Conservation (phyloP, 2,329 filamentous ascomycete species). For the Davidsoniella neocaledoniae region DNA sequence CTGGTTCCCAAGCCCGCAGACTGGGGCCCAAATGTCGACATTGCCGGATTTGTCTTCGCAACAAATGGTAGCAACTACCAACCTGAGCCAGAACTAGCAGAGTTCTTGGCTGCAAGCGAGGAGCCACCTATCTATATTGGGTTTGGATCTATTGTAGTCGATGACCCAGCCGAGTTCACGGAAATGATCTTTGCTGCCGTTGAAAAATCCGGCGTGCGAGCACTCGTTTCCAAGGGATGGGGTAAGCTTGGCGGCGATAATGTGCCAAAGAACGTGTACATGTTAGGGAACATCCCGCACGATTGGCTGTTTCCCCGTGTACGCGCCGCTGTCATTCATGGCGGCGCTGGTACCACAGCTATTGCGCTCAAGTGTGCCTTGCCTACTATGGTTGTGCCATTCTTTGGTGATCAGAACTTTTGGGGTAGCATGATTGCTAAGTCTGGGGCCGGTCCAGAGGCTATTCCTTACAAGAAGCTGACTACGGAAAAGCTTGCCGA, state of each 20-base stretch:
- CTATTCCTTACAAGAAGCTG: slow-evolving; percentile 52
- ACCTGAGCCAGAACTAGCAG: slow-evolving; percentile 36
- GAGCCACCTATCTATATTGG: slow-evolving; percentile 52
- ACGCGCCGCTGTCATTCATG: slow-evolving; percentile 53
- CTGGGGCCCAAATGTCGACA: slow-evolving; percentile 53
- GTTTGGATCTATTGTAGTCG: slow-evolving; percentile 60
- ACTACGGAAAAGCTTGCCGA: slow-evolving; percentile 47
- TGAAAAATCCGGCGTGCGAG: slow-evolving; percentile 46
- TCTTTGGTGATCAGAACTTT: slow-evolving; percentile 67
- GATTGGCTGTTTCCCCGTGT: slow-evolving; percentile 61
- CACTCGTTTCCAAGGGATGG: slow-evolving; percentile 61
- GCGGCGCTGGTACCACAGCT: slow-evolving; percentile 63
- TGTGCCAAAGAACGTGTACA: slow-evolving; percentile 46
- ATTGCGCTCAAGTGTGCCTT: slow-evolving; percentile 54
- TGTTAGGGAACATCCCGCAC: slow-evolving; percentile 59
- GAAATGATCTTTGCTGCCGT: slow-evolving; percentile 56
- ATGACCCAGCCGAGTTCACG: slow-evolving; percentile 52
- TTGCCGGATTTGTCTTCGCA: slow-evolving; percentile 65
- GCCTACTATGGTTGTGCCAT: slow-evolving; percentile 62
- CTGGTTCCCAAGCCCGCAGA: slow-evolving; percentile 51
- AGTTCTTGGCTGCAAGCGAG: slow-evolving; percentile 39
- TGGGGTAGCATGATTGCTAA: slow-evolving; percentile 56
- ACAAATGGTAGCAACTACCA: slow-evolving; percentile 46
- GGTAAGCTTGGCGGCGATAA: slow-evolving; percentile 47
- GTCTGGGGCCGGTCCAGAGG: slow-evolving; percentile 45